Conservation (phyloP, 2,329 filamentous ascomycete genomes). For the Pyrenochaeta sp. region DNA sequence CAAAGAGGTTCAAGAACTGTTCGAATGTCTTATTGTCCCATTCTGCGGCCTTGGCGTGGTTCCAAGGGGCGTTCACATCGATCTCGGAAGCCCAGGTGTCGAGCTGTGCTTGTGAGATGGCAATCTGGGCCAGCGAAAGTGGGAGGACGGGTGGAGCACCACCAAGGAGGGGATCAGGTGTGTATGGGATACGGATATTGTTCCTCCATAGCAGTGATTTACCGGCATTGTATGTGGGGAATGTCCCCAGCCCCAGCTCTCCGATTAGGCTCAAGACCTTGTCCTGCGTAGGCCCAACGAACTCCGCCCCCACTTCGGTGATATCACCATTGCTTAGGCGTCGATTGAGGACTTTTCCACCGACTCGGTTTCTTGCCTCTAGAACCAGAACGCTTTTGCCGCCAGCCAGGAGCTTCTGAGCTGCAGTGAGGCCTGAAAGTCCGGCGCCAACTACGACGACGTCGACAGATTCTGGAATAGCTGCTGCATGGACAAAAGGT, state of each 20-base stretch:
- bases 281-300: slow-evolving; percentile 34
- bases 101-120: slow-evolving; percentile 15
- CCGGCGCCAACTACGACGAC: slow-evolving; percentile 58
- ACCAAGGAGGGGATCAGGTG: slow-evolving; percentile 14
- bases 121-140: slow-evolving; percentile 17
- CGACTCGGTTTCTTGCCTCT: slow-evolving; percentile 61
- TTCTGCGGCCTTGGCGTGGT: slow-evolving; percentile 14
- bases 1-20: slow-evolving; percentile 8
- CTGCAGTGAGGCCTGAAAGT: slow-evolving; percentile 35
- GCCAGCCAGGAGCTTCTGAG: slow-evolving; percentile 47
- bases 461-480: slow-evolving; percentile 20
- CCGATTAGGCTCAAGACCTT: slow-evolving; percentile 23
- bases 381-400: slow-evolving; percentile 56
- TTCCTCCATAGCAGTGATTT: slow-evolving; percentile 25
- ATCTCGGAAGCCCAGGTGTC: slow-evolving; percentile 26
- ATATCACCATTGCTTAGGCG: slow-evolving; percentile 27
- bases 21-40: slow-evolving; percentile 26
- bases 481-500: background rate
- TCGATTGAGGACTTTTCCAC: slow-evolving; percentile 59
- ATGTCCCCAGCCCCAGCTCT: slow-evolving; percentile 27
- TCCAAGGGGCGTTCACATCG: slow-evolving; percentile 26
- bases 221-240: slow-evolving; percentile 23
- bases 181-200: slow-evolving; percentile 14
- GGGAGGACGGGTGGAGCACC: slow-evolving; percentile 20
- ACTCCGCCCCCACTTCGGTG: slow-evolving; percentile 33